phyloP scores from a whole-genome alignment of 2,329 filamentous ascomycete genomes.

The Tolypocladium pustulatum region DNA sequence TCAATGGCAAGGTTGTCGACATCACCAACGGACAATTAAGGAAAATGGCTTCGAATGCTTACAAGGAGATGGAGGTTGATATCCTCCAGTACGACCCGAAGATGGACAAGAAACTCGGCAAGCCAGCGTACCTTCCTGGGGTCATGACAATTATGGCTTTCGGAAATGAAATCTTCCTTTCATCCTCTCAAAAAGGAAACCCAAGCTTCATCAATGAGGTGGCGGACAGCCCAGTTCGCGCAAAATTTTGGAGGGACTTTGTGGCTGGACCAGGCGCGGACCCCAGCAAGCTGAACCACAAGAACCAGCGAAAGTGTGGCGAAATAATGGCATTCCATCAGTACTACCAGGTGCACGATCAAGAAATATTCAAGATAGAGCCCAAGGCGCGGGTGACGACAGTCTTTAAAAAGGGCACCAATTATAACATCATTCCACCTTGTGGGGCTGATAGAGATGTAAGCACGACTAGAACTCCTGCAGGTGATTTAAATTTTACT shows the following conservation, averaged over 20 bases:
- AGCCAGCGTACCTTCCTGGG: no score
- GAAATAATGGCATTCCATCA: not conserved
- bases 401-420: not conserved
- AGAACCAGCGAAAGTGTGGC: not conserved
- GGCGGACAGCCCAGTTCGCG: not conserved
- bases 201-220: no score
- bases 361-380: not conserved
- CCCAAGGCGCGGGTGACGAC: not conserved
- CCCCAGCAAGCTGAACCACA: not conserved
- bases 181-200: no score
- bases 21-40: no score
- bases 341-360: not conserved
- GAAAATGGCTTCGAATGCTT: no score
- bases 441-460: not conserved
- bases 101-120: no score
- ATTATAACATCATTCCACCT: not conserved
- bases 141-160: no score
- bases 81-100: no score
- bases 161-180: no score
- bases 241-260: not conserved
- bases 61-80: no score
- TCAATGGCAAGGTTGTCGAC: no score
- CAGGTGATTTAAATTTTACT: no score
- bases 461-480: not conserved
- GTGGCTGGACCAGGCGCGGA: not conserved